Base-by-base conservation (phyloP, 139 green algal genomes). In the Tetratostichococcus sp. region DNA sequence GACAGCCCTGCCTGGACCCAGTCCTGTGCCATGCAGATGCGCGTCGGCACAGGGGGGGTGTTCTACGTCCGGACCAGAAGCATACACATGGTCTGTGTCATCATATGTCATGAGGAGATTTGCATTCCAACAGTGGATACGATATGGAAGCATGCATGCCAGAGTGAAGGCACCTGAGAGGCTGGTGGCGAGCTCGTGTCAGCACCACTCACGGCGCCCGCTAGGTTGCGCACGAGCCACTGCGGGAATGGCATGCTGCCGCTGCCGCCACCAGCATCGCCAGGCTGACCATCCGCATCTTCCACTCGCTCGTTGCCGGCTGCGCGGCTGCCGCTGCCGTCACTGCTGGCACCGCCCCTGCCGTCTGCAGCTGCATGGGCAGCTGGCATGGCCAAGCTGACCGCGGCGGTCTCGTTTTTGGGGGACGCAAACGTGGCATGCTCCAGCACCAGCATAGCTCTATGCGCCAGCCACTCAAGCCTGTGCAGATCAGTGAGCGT, bases 351-450 rank as follows among this genome's bases (percentile, higher is more conserved):
- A 30, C 25, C 17, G 25, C 23, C 23, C 4, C 30, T 26, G 58
- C 58, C 42, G 58, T 34, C 76, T 77, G 77, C 62, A 76, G 76
- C 69, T 78, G 59, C 3, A 66, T 28, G 43, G 69, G 81, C 50
- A 57, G 25, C n/a, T n/a, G 8, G 5, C 65, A 93, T 68, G 23
- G 72, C 35, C 1, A 86, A 43, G 28, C 30, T 66, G 31, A 84
- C 73, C 23, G 93, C 67, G 1, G 72, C 23, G 1, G 42, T 34
- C 65, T 89, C 88, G 73, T 92, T 93, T 4, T 71, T 79, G 16
- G 70, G 62, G 72, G 78, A 88, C 21, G 89, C 89, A 71, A 94
- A 94, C n/a, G 82, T 93, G 26, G 78, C 80, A 39, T 93, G 86
- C 73, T 94, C 89, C 43, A 93, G 72, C 30, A 90, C 81, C 33